Evolutionary conservation across 2,329 filamentous ascomycete species (phyloP).

Genomic region (Apiospora sp.): DNA sequence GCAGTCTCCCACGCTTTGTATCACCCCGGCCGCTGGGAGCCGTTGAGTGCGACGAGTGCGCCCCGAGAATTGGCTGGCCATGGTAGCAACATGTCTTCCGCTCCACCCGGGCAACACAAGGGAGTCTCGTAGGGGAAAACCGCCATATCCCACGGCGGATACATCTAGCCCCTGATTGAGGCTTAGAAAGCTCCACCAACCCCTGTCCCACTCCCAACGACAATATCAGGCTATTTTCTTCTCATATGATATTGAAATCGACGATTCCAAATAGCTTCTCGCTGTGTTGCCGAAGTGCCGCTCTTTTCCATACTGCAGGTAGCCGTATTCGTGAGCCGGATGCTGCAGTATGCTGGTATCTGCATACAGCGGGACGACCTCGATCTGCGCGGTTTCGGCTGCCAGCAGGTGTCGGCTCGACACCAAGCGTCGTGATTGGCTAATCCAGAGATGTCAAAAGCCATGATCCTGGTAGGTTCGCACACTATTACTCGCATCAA

Average conservation of each 20-base stretch:
- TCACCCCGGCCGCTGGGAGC: not conserved
- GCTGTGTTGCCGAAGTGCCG: not conserved
- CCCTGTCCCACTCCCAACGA: not conserved
- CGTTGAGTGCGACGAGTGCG: not conserved
- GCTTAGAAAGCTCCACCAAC: not conserved
- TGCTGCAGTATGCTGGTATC: not conserved
- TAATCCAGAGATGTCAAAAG: not conserved
- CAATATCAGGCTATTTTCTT: not conserved
- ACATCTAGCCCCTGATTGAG: not conserved
- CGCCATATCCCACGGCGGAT: not conserved
- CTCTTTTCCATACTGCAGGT: not conserved
- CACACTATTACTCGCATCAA: not conserved
- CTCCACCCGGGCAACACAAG: not conserved
- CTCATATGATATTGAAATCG: not conserved
- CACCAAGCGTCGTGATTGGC: not conserved
- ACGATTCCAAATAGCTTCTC: not conserved
- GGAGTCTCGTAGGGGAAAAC: not conserved
- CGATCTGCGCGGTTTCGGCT: not conserved
- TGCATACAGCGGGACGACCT: not conserved
- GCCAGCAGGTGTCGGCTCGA: not conserved
- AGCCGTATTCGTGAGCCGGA: not conserved
- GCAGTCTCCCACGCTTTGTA: not conserved
- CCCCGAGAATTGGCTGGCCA: not conserved
- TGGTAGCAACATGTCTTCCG: not conserved
- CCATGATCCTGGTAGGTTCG: not conserved